Evolutionary conservation across 148 eudicot genomes (phyloP).

Genomic region (Rheum nobile): DNA sequence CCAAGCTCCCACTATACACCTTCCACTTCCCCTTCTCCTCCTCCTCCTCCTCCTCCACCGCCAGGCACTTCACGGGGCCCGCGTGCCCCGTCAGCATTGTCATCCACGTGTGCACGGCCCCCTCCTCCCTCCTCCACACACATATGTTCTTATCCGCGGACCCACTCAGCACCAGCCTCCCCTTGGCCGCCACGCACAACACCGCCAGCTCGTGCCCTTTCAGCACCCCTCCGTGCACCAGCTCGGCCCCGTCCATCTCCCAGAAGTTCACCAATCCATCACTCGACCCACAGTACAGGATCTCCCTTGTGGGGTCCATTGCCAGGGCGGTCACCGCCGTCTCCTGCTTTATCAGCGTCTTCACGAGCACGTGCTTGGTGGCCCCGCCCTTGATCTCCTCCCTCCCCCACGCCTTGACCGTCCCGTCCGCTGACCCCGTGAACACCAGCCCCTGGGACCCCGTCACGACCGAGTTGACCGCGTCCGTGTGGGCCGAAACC

Average conservation of each 20-base stretch:
- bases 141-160: slow-evolving; percentile 13
- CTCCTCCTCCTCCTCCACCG: not conserved
- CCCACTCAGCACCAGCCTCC: slow-evolving; percentile 10
- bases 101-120: slow-evolving; percentile 3
- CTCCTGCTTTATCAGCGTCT: slow-evolving; percentile 8
- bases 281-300: slow-evolving; percentile 10
- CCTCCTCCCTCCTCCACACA: slow-evolving; percentile 12
- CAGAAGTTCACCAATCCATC: slow-evolving; percentile 13
- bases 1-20: slow-evolving; percentile 16
- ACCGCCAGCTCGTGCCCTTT: slow-evolving; percentile 12
- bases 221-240: not conserved
- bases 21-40: slow-evolving; percentile 5
- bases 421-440: slow-evolving; percentile 16
- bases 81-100: slow-evolving; percentile 3
- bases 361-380: not conserved
- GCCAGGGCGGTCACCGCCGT: slow-evolving; percentile 11
- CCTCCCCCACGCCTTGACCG: slow-evolving; percentile 11
- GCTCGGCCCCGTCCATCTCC: not conserved
- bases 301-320: not conserved
- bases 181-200: slow-evolving; percentile 1
- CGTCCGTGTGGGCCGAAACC: slow-evolving; percentile 9
- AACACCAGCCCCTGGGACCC: not conserved
- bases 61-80: slow-evolving; percentile 11
- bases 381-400: slow-evolving; percentile 4
- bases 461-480: slow-evolving; percentile 9